Evolutionary conservation across 345 rosid species (phyloP).

Genomic region (Limnanthes douglasii): DNA sequence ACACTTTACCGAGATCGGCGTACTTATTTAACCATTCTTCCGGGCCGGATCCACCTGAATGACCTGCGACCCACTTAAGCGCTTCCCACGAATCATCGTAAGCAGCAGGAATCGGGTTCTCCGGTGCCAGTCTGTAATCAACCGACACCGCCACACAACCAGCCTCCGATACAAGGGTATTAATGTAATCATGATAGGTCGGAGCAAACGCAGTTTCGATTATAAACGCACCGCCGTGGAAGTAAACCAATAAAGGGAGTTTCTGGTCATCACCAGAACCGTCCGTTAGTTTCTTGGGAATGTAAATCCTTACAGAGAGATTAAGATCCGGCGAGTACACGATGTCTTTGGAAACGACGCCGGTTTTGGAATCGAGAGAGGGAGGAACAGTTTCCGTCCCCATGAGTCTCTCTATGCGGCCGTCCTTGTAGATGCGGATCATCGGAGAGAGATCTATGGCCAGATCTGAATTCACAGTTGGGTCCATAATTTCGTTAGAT

Average conservation of each 20-base stretch:
- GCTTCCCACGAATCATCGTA: conserved; percentile 44
- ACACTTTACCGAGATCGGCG: conserved; percentile 23
- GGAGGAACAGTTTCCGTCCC: conserved; percentile 18
- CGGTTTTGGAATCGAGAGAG: conserved; percentile 13
- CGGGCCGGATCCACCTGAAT: conserved; percentile 17
- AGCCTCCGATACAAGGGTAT: conserved; percentile 15
- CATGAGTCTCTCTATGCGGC: conserved; percentile 26
- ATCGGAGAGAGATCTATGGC: conserved; percentile 19
- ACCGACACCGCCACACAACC: conserved; percentile 25
- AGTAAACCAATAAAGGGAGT: conserved; percentile 33
- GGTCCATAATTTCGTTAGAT: not conserved
- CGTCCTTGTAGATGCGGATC: conserved; percentile 25
- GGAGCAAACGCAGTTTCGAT: conserved; percentile 21
- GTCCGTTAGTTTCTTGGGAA: conserved; percentile 10
- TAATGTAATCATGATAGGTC: conserved; percentile 14
- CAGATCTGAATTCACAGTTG: conserved; percentile 15
- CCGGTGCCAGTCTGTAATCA: conserved; percentile 54
- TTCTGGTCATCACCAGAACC: conserved; percentile 7
- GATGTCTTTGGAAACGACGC: conserved; percentile 23
- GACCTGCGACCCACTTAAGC: conserved; percentile 33
- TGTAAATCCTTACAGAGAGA: conserved; percentile 16
- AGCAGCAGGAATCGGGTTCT: conserved; percentile 31
- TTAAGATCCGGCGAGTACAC: conserved; percentile 9
- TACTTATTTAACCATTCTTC: conserved; percentile 32
- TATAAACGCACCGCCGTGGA: conserved; percentile 38